Evolutionary conservation across 2,329 filamentous ascomycete species (phyloP), one percentile per base, ranked within the genome.

Genomic region (Atkinsonella texensis): DNA sequence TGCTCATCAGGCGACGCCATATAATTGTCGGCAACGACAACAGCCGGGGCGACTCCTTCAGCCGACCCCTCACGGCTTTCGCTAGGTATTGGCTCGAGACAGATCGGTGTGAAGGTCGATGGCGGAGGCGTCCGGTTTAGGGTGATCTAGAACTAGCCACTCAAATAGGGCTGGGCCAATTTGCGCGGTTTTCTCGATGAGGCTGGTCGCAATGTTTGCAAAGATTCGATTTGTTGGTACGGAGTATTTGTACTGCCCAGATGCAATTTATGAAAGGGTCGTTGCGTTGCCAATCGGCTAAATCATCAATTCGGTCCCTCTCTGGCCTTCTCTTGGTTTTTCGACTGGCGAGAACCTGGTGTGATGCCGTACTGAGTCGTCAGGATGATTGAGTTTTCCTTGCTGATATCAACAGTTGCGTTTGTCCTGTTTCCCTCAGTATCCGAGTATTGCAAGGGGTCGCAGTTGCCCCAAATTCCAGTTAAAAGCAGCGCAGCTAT

Each of bases 1-100:
- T 42, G 48, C 17, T 51, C 50, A 55, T 56, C 55, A 55, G 44
- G 55, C 55, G 56, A 52, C 55, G 49, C 48, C 33, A 43, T 35
- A 53, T 41, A 6, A 44, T 48, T 48, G 52, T 40, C 47, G 33
- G 39, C 46, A 38, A 47, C 45, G 48, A 35, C 43, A 41, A 18
- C 42, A 18, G 40, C 12, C 41, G 41, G 31, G 17, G 31, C 31
- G 43, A 52, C 42, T 47, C 47, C 33, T 9, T 44, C 28, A 18
- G 20, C 52, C 31, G 45, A 20, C 42, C 20, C 39, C 49, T 51
- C 44, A 35, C 44, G 31, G n/a, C 13, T 49, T 13, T 49, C 35
- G 46, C 15, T 38, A 13, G 33, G 5, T 10, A 43, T 17, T 2
- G 12, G 9, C n/a, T 41, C 39, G 6, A 42, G 47, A 32, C 38